A percentile compares a stretch with the other conserved stretches of the same genome.
Evolutionary conservation across 2,329 filamentous ascomycete genomes (phyloP).

Genomic region (Fusarium multiceps): DNA sequence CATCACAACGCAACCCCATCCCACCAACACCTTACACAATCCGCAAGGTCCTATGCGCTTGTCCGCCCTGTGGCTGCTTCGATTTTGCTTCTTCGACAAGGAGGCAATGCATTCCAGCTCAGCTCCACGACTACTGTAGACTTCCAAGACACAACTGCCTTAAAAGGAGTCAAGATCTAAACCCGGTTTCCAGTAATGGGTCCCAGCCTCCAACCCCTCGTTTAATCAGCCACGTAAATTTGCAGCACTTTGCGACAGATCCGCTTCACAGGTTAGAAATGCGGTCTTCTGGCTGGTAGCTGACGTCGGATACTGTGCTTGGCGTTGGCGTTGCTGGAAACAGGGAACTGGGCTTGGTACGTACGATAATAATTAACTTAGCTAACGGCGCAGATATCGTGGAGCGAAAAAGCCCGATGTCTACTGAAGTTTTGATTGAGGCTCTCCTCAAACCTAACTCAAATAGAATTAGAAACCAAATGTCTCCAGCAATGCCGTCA

Average conservation of each 20-base stretch:
- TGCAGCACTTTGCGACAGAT: conserved; percentile 29
- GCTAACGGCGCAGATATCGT: conserved; percentile 28
- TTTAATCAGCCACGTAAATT: conserved; percentile 45
- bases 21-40: conserved; percentile 26
- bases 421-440: conserved; percentile 7
- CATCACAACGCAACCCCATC: conserved; percentile 37
- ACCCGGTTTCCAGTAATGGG: conserved; percentile 10
- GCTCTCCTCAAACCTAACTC: conserved; percentile 14
- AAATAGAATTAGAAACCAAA: conserved; percentile 4
- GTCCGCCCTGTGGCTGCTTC: conserved; percentile 27
- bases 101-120: conserved; percentile 7
- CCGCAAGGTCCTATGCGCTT: conserved; percentile 8
- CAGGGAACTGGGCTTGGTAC: conserved; percentile 30
- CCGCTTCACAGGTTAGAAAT: conserved; percentile 24
- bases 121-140: neutral
- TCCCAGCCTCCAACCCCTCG: conserved; percentile 43
- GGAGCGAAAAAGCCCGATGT: conserved; percentile 22
- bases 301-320: conserved; percentile 34
- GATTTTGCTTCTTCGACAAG: conserved; percentile 26
- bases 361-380: neutral
- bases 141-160: conserved; percentile 18
- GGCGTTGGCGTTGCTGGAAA: conserved; percentile 32
- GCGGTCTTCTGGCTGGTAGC: conserved; percentile 25
- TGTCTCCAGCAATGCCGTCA: conserved; percentile 15
- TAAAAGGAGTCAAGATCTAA: conserved; percentile 24